A percentile compares a stretch with the other conserved stretches of the same genome.
phyloP scores from a whole-genome alignment of 2,329 filamentous ascomycete species.

The Aspergillus viridinutans region DNA sequence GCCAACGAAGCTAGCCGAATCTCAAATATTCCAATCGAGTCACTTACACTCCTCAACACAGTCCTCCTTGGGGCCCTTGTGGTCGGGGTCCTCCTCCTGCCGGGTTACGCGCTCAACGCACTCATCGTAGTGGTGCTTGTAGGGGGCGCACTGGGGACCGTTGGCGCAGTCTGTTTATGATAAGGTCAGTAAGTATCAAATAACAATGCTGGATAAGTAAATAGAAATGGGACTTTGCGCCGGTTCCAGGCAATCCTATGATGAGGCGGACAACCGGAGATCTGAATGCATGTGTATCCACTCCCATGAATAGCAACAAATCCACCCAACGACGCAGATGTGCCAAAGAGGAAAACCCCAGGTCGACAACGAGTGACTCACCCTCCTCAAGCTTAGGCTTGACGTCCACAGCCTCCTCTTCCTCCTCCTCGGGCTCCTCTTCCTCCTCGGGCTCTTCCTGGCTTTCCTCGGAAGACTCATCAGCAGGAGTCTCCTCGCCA shows the following conservation, averaged over 20 bases:
- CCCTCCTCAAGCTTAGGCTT: constrained; percentile 90
- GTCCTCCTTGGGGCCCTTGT: constrained; percentile 77
- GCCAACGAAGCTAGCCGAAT: neutral
- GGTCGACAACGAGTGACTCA: constrained; percentile 50
- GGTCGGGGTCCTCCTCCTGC: constrained; percentile 63
- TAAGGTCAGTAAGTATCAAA: constrained; percentile 4
- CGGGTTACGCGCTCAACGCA: constrained; percentile 88
- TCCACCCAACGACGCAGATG: neutral
- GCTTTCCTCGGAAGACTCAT: constrained; percentile 49
- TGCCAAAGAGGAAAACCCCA: neutral
- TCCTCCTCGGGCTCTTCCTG: constrained; percentile 58
- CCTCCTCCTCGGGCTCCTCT: constrained; percentile 69
- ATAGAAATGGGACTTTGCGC: neutral
- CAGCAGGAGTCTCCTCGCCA: constrained; percentile 43
- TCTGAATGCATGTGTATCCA: neutral
- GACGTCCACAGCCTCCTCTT: constrained; percentile 76
- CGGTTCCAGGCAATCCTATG: neutral
- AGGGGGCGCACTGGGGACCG: constrained; percentile 75
- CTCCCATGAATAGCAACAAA: neutral
- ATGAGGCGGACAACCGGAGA: neutral
- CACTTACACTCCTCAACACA: constrained; percentile 98
- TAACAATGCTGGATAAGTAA: constrained; percentile 3
- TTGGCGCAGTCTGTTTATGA: constrained; percentile 73
- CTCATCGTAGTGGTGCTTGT: constrained; percentile 98
- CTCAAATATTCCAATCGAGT: neutral